phyloP scores from a whole-genome alignment of 805 yeast genomes.

The Jamesozyma gamospora region DNA sequence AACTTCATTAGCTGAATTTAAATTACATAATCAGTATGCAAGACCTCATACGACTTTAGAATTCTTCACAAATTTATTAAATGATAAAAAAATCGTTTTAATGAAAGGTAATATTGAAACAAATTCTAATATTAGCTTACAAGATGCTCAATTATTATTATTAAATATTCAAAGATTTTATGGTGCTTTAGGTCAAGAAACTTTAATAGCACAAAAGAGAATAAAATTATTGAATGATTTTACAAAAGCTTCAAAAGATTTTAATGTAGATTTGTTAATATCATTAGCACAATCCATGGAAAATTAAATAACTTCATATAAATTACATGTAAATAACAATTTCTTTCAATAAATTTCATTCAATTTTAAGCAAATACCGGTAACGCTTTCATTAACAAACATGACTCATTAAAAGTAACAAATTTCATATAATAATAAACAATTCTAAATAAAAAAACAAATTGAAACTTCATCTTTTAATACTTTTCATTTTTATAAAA shows the following conservation, averaged over 20 bases:
- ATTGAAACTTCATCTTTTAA: no score
- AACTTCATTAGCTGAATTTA: slow-evolving; percentile 85
- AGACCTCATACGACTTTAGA: slow-evolving; percentile 88
- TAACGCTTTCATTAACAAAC: no score
- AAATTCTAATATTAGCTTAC: slow-evolving; percentile 54
- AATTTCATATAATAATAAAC: neutral
- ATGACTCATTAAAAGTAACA: neutral
- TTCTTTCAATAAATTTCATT: no score
- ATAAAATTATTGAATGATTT: slow-evolving; percentile 52
- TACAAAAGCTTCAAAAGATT: slow-evolving; percentile 57
- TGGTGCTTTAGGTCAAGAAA: slow-evolving; percentile 49
- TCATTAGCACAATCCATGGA: slow-evolving; percentile 69
- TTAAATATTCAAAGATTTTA: slow-evolving; percentile 74
- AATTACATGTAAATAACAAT: neutral
- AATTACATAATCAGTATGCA: slow-evolving; percentile 83
- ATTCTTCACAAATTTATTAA: slow-evolving; percentile 70
- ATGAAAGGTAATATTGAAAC: slow-evolving; percentile 81
- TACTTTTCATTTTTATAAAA: no score
- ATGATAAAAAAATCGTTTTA: slow-evolving; percentile 52
- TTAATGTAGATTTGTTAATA: slow-evolving; percentile 58
- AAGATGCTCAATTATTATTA: slow-evolving; percentile 69
- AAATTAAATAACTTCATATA: slow-evolving; percentile 5
- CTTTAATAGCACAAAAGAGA: slow-evolving; percentile 39
- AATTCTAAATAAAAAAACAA: neutral
- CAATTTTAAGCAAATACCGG: no score